A percentile compares a stretch with the other conserved stretches of the same genome.
These are phyloP conservation scores for Musa beccarii DNA, from an alignment of 176 grass and related monocot genomes.

Conservation along the genomic window DNA sequence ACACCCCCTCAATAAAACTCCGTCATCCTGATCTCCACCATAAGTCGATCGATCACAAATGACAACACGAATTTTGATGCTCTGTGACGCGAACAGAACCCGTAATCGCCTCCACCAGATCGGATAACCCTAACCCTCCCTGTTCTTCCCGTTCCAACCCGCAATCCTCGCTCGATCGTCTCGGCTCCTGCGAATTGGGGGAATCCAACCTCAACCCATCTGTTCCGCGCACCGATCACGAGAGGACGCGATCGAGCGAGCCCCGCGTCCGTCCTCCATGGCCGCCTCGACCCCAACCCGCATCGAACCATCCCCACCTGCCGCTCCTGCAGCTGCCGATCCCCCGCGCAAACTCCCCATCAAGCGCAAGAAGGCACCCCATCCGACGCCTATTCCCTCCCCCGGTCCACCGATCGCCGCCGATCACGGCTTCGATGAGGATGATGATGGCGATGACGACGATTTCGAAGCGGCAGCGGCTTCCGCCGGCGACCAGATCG, in stretches of 20 bases:
- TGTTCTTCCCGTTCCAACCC: neutral
- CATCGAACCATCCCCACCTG: neutral
- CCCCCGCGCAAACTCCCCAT: constrained; percentile 83
- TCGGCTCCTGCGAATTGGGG: neutral
- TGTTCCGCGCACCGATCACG: neutral
- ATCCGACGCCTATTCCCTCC: neutral
- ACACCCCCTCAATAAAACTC: no score
- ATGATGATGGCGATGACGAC: neutral
- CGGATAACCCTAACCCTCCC: neutral
- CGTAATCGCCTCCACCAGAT: neutral
- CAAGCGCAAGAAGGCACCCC: constrained; percentile 75
- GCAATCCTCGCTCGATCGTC: neutral
- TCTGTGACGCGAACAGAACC: no score
- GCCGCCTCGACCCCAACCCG: neutral
- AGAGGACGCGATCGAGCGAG: neutral
- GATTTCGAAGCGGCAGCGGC: neutral
- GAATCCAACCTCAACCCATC: constrained; percentile 8
- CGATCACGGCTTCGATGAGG: constrained; percentile 14
- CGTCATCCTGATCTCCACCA: no score
- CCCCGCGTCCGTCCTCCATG: constrained; percentile 2
- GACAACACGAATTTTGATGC: no score
- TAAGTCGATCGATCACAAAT: no score
- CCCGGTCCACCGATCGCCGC: constrained; percentile 25
- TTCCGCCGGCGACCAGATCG: neutral
- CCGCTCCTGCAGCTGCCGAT: neutral